phyloP scores from a whole-genome alignment of 140 eudicot genomes.

The Oenanthe javanica region DNA sequence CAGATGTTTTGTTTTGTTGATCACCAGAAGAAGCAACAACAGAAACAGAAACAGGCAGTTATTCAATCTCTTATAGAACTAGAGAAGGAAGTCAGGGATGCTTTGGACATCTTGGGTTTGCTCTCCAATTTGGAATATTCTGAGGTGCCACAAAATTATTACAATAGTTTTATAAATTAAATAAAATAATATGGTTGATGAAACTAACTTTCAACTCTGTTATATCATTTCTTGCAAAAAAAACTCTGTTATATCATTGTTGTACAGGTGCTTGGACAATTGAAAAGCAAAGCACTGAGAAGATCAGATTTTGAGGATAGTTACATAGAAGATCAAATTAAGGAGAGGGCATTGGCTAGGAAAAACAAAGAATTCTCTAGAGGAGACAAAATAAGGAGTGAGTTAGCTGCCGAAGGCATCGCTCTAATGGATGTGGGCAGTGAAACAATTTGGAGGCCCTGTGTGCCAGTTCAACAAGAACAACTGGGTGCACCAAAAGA shows the following conservation, averaged over 20 bases:
- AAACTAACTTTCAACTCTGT: neutral
- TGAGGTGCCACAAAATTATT: constrained; percentile 41
- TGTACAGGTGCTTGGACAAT: constrained; percentile 56
- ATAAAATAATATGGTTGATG: neutral
- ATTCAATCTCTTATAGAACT: constrained; percentile 44
- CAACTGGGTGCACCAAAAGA: neutral
- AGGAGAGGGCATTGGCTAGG: constrained; percentile 54
- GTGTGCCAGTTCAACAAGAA: constrained; percentile 44
- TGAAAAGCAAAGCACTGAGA: constrained; percentile 68
- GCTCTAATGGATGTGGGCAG: constrained; percentile 72
- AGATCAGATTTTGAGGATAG: constrained; percentile 68
- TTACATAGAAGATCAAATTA: constrained; percentile 37
- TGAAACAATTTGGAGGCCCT: constrained; percentile 83
- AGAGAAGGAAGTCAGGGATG: constrained; percentile 45
- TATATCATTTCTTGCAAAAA: too few species aligned
- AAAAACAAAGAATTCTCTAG: constrained; percentile 40
- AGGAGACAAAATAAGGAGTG: constrained; percentile 63
- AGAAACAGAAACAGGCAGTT: constrained; percentile 39
- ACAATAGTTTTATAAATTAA: neutral
- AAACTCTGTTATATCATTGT: neutral
- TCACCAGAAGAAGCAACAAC: constrained; percentile 64
- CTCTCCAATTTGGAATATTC: constrained; percentile 46
- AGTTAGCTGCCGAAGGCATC: constrained; percentile 59
- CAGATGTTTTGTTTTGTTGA: neutral
- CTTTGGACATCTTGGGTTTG: constrained; percentile 67